Evolutionary conservation across 495 filamentous ascomycete genomes (phyloP), one percentile per base, ranked within the genome.

Genomic region (Trichoderma reesei): DNA sequence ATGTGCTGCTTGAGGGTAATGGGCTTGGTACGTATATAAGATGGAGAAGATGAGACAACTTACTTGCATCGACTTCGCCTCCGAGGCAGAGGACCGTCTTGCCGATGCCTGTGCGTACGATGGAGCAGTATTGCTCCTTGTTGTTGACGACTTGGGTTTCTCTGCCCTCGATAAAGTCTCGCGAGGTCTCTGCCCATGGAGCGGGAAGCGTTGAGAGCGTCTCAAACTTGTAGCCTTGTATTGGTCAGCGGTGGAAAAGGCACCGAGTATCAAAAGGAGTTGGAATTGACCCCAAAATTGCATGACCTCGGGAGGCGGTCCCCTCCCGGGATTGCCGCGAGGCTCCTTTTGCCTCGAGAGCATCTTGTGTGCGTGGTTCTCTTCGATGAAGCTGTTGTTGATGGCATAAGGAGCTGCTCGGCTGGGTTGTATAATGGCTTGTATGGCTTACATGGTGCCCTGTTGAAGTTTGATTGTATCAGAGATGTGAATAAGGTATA

Each of bases 51-150:
- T 10, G 8, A 34, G 20, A n/a, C 18, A 44, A 76, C 83, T 64
- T 82, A 88, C 90, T 81, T 1, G 90, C 90, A 76, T 99, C 94
- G 10, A 99, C 93, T 73, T 99, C 94, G 8, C 94, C 94, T n/a
- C 91, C 94, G 3, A 98, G 76, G 41, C 96, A 77, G 65, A 98
- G 69, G 14, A 79, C 79, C 0, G 81, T 76, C 61, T 83, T 85
- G 0, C 91, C 92, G 63, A 97, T 87, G 5, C 90, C 89, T 0
- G 92, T 96, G 26, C 86, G 86, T 16, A 95, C 92, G 14, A 98
- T 85, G 1, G 91, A 96, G 73, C 94, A 98, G 75, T 96, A 96
- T 67, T 97, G 94, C 8, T 89, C 88, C 67, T 91, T 82, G 70
- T 98, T 98, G 68, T 85, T 91, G 41, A 96, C 92, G 2, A 86